These are phyloP conservation scores for Xylaria sp. DNA, from an alignment of 2,329 filamentous ascomycete species.

Conservation along the genomic window DNA sequence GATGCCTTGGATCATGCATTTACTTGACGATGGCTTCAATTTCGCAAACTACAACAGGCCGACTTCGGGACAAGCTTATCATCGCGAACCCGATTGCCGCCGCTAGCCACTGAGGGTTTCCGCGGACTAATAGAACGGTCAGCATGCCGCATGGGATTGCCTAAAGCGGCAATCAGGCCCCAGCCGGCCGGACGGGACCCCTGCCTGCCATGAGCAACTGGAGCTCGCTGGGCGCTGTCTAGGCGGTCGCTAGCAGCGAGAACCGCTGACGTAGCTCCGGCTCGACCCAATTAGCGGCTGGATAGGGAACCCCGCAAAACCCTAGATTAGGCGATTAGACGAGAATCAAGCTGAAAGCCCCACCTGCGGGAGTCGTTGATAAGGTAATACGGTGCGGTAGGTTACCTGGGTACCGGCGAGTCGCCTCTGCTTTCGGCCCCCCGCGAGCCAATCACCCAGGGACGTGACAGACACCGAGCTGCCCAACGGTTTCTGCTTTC, in stretches of 20 bases:
- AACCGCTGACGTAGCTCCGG: slow-evolving; percentile 36
- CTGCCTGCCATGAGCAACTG: slow-evolving; percentile 26
- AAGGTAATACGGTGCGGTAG: slow-evolving; percentile 19
- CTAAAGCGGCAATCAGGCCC: slow-evolving; percentile 23
- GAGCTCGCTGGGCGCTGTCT: slow-evolving; percentile 12
- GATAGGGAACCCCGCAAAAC: slow-evolving; percentile 45
- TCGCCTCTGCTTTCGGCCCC: neutral
- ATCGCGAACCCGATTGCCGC: neutral
- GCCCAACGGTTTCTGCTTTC: slow-evolving; percentile 13
- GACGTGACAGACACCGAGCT: neutral
- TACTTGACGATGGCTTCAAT: neutral
- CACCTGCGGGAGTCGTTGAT: slow-evolving; percentile 41
- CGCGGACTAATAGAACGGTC: slow-evolving; percentile 32
- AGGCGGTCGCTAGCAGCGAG: slow-evolving; percentile 9
- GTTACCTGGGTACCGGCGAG: too few relatives aligned
- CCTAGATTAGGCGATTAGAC: slow-evolving; percentile 17
- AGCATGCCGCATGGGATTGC: slow-evolving; percentile 34
- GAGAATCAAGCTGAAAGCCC: slow-evolving; percentile 27
- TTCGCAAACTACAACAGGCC: slow-evolving; percentile 15
- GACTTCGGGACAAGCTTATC: slow-evolving; percentile 33
- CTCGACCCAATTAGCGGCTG: slow-evolving; percentile 25
- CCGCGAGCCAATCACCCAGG: slow-evolving; percentile 25
- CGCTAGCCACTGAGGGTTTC: neutral
- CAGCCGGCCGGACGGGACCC: slow-evolving; percentile 4
- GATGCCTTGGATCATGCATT: neutral